phyloP scores from a whole-genome alignment of 2,329 filamentous ascomycete species.

The Daldinia sp. region DNA sequence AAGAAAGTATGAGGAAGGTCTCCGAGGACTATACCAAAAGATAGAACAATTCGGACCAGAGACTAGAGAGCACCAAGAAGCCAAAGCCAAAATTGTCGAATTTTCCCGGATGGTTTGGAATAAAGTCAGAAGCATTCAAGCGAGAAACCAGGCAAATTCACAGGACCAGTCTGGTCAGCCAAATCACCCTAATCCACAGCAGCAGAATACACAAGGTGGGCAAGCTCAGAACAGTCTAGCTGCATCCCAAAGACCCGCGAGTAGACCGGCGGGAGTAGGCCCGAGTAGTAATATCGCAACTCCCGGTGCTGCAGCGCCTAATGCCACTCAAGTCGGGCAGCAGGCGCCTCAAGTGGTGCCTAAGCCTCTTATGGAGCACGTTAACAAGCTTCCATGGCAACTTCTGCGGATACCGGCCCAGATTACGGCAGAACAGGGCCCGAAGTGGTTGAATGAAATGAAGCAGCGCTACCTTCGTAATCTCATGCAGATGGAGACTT shows the following conservation, averaged over 20 bases:
- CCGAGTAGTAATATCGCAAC: slow-evolving; percentile 12
- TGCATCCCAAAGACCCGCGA: slow-evolving; percentile 32
- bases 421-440: slow-evolving; percentile 33
- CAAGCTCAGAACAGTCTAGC: slow-evolving; percentile 37
- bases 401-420: slow-evolving; percentile 28
- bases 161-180: slow-evolving; percentile 29
- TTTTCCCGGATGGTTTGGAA: slow-evolving; percentile 65
- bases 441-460: slow-evolving; percentile 35
- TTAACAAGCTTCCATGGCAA: slow-evolving; percentile 41
- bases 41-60: slow-evolving; percentile 58
- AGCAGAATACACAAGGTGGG: slow-evolving; percentile 29
- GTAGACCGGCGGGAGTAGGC: slow-evolving; percentile 31
- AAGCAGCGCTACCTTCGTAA: slow-evolving; percentile 39
- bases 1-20: slow-evolving; percentile 65
- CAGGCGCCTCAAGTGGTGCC: slow-evolving; percentile 27
- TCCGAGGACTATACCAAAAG: slow-evolving; percentile 60
- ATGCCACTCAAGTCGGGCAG: neutral
- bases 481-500: slow-evolving; percentile 43
- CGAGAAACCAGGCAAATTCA: slow-evolving; percentile 35
- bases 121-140: slow-evolving; percentile 55
- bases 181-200: slow-evolving; percentile 17
- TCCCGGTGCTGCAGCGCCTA: slow-evolving; percentile 10
- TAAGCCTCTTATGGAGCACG: slow-evolving; percentile 40
- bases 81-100: slow-evolving; percentile 65
- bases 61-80: slow-evolving; percentile 58